Base-by-base conservation (phyloP, 805 yeast species). In the Yamadazyma paraphyllophila region DNA sequence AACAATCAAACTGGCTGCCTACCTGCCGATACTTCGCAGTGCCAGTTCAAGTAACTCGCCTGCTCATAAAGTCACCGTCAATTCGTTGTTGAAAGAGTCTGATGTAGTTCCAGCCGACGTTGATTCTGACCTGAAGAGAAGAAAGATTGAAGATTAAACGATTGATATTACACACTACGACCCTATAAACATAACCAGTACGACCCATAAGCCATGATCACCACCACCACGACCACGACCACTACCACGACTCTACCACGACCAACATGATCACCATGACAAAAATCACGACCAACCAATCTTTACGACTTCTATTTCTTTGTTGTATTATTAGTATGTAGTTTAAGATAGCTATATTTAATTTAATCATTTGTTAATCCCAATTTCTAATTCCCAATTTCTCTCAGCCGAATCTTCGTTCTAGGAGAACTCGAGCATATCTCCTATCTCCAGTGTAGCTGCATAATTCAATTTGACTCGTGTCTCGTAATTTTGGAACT, bases 11-110 rank as follows among this genome's bases (percentile, higher is more conserved):
- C n/a, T n/a, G 14, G 31, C n/a, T 16, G 37, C 24, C 8, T 36
- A 43, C 12, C 41, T 48, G 17, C 54, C 51, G 3, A 44, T 48
- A 2, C 9, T 41, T 6, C 38, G 48, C 14, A 45, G 54, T 40
- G 41, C 60, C 52, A 52, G 66, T 59, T 16, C 56, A 55, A 31
- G 56, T 59, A n/a, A 51, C 24, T 59, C 63, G 11, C 54, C 62
- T 35, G 44, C 61, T 20, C 62, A 56, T 29, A 54, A 54, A 25
- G 49, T 45, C 8, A 46, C 45, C 32, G 51, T 52, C 5, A 43
- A 44, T 39, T 44, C 53, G 2, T 36, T 52, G n/a, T 50, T 52
- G 32, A 50, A 52, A 17, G 48, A 44, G 16, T 32, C 38, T 12
- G 39, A 44, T n/a, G 27, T 29, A 4, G n/a, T 13, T 3, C 11